Evolutionary conservation across 2,329 filamentous ascomycete species (phyloP).

Genomic region (Emmonsiellopsis sp.): DNA sequence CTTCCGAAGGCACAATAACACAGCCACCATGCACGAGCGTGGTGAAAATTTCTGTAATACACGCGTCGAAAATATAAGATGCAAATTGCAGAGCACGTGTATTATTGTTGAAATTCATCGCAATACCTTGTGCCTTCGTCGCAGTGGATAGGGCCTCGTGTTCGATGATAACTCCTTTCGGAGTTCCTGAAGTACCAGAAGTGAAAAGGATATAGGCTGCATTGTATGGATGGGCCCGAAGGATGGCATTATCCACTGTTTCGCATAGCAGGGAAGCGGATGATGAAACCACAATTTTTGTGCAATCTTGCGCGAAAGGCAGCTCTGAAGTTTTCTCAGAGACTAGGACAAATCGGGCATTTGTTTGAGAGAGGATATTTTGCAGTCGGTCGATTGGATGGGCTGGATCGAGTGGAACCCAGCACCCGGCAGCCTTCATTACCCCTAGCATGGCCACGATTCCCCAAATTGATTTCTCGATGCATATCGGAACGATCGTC

Average conservation of each 20-base stretch:
- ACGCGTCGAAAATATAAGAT: conserved; percentile 39
- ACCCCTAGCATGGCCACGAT: conserved; percentile 6
- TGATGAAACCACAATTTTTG: neutral
- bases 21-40: conserved; percentile 30
- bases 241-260: neutral
- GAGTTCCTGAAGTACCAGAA: conserved; percentile 21
- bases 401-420: conserved; percentile 5
- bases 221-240: neutral
- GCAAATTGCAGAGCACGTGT: conserved; percentile 34
- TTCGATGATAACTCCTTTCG: conserved; percentile 30
- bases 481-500: conserved; percentile 6
- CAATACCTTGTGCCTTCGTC: conserved; percentile 20
- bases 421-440: conserved; percentile 7
- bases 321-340: neutral
- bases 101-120: conserved; percentile 13
- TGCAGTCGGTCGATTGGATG: conserved; percentile 5
- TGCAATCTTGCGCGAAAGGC: neutral
- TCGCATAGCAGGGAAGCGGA: neutral
- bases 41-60: conserved; percentile 31
- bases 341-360: conserved; percentile 2
- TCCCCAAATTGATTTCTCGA: conserved; percentile 10
- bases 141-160: conserved; percentile 30
- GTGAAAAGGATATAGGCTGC: conserved; percentile 28
- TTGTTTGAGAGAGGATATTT: neutral
- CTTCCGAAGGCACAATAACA: conserved; percentile 37